Base-by-base conservation (phyloP, 129 eudicot species). In the Artemisia annua region DNA sequence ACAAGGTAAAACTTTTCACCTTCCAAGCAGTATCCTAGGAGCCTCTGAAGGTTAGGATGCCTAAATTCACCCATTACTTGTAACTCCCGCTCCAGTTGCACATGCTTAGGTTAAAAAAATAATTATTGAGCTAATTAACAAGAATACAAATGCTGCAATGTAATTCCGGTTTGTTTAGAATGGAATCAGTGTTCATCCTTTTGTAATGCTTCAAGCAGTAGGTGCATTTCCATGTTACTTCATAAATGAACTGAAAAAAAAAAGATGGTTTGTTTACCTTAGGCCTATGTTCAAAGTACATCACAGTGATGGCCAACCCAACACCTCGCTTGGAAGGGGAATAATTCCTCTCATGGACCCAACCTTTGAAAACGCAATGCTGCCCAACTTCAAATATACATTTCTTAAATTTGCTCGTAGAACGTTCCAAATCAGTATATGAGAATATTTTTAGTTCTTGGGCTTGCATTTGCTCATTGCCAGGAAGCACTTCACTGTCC, bases 291-390 rank as follows among this genome's bases (percentile, higher is more conserved):
- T 7, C 11, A 4, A 68, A 18, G 66, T 49, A 63, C 51, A 62
- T 78, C 55, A 78, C 57, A 3, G 74, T 73, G 70, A 83, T 39
- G 19, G 73, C 51, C 73, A 78, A 53, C 50, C 86, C 77, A 26
- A 30, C 28, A 15, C 86, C 83, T 5, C 16, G 35, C 69, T 50
- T 26, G 15, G 77, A 78, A 1, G 74, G 74, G 55, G 78, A 53
- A 19, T 62, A 81, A 0, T 59, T 70, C 14, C 32, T 24, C 71
- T 70, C 65, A 13, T 74, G 20, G 0, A 83, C 35, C 78, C 78
- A 70, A 48, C 87, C 83, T 48, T 39, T 69, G 75, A 46, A 74
- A n/a, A 57, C 67, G n/a, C 7, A 18, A 16, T 73, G 80, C 49
- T 8, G 43, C 18, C 72, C 67, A 14, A 18, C 50, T 1, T 48